Evolutionary conservation across 345 rosid genomes (phyloP).

Genomic region (Pelargonium nanum): DNA sequence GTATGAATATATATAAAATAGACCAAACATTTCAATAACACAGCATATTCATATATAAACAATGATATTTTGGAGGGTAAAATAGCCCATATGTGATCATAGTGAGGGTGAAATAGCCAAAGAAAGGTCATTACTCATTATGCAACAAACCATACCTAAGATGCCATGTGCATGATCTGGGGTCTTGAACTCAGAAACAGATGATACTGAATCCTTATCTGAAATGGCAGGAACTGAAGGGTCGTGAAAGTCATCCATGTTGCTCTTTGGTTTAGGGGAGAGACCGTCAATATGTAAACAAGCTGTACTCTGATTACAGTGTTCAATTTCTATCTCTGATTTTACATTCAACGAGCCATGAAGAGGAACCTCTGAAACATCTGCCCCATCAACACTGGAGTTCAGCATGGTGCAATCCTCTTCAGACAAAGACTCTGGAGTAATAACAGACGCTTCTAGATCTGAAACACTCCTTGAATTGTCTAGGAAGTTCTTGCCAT

Average conservation of each 20-base stretch:
- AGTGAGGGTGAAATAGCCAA: not conserved
- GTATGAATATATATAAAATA: no score
- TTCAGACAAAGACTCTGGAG: constrained; percentile 24
- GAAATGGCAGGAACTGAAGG: constrained; percentile 19
- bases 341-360: constrained; percentile 33
- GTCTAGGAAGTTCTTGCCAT: constrained; percentile 27
- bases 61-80: constrained; percentile 1
- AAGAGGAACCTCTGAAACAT: constrained; percentile 26
- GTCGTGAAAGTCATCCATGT: constrained; percentile 28
- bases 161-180: constrained; percentile 39
- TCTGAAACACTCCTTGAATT: constrained; percentile 26
- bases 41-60: no score
- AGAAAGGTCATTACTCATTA: not conserved
- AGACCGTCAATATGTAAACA: constrained; percentile 29
- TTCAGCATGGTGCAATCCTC: constrained; percentile 18
- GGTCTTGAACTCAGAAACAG: constrained; percentile 27
- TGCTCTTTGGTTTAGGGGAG: constrained; percentile 28
- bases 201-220: constrained; percentile 25
- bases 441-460: constrained; percentile 24
- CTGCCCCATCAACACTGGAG: constrained; percentile 20
- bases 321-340: constrained; percentile 57
- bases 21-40: no score
- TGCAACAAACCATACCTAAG: constrained; percentile 29
- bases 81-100: not conserved
- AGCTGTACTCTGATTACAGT: constrained; percentile 21